Conservation (phyloP, 176 grass and related monocot species). For the Rhynchospora tenuis region DNA sequence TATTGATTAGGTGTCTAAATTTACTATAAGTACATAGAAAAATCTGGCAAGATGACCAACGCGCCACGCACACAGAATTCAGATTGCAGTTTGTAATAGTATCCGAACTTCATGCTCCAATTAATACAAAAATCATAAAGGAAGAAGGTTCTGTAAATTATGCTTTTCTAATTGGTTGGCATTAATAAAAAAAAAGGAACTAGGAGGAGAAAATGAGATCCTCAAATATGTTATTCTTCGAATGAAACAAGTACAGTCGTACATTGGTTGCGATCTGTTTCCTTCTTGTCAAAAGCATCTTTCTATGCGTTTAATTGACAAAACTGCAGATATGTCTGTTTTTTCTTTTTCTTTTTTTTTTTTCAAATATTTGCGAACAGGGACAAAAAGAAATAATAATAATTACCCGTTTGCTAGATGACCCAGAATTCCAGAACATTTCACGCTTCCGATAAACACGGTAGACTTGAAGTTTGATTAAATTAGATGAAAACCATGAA, state of each 20-base stretch:
- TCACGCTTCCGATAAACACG: no score
- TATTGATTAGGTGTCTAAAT: no score
- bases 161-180: neutral
- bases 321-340: neutral
- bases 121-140: neutral
- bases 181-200: neutral
- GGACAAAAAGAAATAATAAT: neutral
- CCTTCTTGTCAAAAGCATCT: neutral
- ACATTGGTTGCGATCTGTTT: neutral
- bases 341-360: no score
- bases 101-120: neutral
- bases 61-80: neutral
- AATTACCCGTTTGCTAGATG: no score
- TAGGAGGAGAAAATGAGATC: neutral
- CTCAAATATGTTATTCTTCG: neutral
- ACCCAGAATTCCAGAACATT: no score
- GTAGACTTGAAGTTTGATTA: neutral
- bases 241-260: neutral
- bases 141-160: neutral
- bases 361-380: neutral
- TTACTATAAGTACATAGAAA: neutral
- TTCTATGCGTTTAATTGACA: neutral
- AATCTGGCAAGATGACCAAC: neutral
- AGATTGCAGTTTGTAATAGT: no score
- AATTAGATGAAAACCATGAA: neutral